Evolutionary conservation across 257 asterid genomes (phyloP).

Genomic region (Marsdenia floribunda): DNA sequence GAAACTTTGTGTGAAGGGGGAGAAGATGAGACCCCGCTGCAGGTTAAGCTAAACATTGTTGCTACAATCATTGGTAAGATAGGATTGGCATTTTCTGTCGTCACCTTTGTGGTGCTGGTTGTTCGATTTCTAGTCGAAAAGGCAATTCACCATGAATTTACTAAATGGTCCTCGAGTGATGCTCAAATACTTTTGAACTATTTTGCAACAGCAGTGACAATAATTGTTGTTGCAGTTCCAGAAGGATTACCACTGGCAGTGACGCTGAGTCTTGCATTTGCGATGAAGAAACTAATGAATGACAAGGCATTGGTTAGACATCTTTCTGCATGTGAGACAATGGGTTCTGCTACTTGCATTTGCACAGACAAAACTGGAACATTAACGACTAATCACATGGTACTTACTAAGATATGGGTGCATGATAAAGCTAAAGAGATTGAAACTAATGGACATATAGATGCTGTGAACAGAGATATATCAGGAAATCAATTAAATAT

Average conservation of each 20-base stretch:
- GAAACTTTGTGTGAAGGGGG: conserved; percentile 90
- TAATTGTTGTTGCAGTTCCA: conserved; percentile 96
- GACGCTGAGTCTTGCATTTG: conserved; percentile 92
- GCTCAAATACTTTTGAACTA: conserved; percentile 66
- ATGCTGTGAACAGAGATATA: conserved; percentile 30
- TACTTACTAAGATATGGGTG: conserved; percentile 73
- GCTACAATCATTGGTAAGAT: conserved; percentile 94
- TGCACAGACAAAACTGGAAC: conserved; percentile 99
- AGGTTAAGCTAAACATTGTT: conserved; percentile 95
- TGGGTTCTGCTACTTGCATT: conserved; percentile 95
- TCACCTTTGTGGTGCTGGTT: conserved; percentile 66
- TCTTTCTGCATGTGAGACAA: conserved; percentile 96
- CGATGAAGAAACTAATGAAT: conserved; percentile 81
- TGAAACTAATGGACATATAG: conserved; percentile 29
- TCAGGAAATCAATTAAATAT: conserved; percentile 39
- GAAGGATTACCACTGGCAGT: conserved; percentile 97
- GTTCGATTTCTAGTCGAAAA: conserved; percentile 65
- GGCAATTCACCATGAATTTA: conserved; percentile 50
- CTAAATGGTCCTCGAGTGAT: conserved; percentile 68
- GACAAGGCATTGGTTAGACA: conserved; percentile 85
- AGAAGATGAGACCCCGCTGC: conserved; percentile 96
- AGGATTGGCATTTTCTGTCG: conserved; percentile 64
- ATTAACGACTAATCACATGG: conserved; percentile 91
- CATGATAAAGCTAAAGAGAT: conserved; percentile 46
- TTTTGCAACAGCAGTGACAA: conserved; percentile 95